Conservation (phyloP, 495 filamentous ascomycete species). For the Podospora appendiculata region DNA sequence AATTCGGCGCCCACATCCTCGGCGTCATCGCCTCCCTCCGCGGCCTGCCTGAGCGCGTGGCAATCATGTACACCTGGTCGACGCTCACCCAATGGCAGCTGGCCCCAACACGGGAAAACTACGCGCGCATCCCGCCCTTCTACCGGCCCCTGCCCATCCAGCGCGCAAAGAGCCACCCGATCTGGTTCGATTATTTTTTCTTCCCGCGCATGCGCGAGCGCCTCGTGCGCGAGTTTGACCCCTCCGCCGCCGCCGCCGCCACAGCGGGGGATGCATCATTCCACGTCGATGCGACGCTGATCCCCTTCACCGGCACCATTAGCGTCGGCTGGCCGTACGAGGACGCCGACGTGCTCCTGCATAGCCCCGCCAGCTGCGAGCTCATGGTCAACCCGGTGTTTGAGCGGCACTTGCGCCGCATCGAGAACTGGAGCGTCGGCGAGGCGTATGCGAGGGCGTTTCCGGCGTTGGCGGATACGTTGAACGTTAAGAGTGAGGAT, state of each 20-base stretch:
- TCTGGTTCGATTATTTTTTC: conserved; percentile 72
- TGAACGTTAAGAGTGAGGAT: conserved; percentile 18
- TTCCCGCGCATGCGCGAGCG: conserved; percentile 67
- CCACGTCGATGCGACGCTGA: conserved; percentile 70
- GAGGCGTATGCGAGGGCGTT: conserved; percentile 55
- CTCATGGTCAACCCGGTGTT: conserved; percentile 73
- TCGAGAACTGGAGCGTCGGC: conserved; percentile 74
- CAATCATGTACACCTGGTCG: conserved; percentile 76
- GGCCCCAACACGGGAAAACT: conserved; percentile 64
- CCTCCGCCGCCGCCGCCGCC: conserved; percentile 13
- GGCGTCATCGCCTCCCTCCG: conserved; percentile 63
- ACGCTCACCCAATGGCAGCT: conserved; percentile 79
- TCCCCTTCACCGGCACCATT: conserved; percentile 67
- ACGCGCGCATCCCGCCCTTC: conserved; percentile 62
- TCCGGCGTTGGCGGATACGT: conserved; percentile 52
- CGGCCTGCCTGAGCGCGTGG: conserved; percentile 66
- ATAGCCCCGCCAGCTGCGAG: conserved; percentile 43
- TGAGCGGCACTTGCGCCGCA: conserved; percentile 58
- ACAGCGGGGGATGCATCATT: conserved; percentile 10
- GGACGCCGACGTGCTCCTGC: conserved; percentile 50
- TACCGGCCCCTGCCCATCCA: conserved; percentile 54
- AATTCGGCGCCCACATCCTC: conserved; percentile 76
- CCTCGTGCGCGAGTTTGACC: conserved; percentile 37
- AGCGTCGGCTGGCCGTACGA: conserved; percentile 75
- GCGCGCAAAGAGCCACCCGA: conserved; percentile 54